phyloP scores from a whole-genome alignment of 202 grass and related monocot genomes.

The Brachypodium distachyon region DNA sequence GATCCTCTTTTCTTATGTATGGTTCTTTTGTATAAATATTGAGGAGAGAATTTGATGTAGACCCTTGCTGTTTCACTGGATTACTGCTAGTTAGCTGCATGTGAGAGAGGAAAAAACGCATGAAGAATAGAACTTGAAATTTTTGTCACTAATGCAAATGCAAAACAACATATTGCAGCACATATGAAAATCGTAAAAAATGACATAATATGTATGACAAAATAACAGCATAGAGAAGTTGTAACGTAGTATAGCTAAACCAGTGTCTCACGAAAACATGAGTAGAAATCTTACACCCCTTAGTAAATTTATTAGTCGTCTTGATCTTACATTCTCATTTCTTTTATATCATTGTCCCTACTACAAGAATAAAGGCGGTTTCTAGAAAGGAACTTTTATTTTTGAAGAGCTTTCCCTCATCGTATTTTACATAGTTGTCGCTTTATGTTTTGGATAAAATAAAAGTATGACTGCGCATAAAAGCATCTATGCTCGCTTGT shows the following conservation, averaged over 20 bases:
- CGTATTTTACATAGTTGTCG: not conserved
- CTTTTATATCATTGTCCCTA: not conserved
- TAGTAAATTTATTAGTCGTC: not conserved
- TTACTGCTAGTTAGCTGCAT: not conserved
- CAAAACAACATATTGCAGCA: not conserved
- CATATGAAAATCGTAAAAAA: not conserved
- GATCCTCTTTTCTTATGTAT: no score
- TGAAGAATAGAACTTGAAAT: not conserved
- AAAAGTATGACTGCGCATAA: not conserved
- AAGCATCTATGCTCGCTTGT: not conserved
- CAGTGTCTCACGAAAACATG: no score
- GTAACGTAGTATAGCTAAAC: no score
- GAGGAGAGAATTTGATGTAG: no score
- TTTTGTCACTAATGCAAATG: not conserved
- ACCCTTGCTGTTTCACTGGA: not conserved
- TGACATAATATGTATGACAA: not conserved
- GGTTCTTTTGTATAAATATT: not conserved
- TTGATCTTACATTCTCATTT: not conserved
- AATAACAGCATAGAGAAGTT: not conserved
- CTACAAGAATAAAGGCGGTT: not conserved
- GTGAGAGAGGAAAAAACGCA: not conserved
- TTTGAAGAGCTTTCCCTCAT: not conserved
- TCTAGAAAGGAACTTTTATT: not conserved
- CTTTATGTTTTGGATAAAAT: not conserved
- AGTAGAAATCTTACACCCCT: not conserved